A percentile compares a stretch with the other conserved stretches of the same genome.
Evolutionary conservation across 139 green algal species (phyloP).

Genomic region (Picochlorum sp.): DNA sequence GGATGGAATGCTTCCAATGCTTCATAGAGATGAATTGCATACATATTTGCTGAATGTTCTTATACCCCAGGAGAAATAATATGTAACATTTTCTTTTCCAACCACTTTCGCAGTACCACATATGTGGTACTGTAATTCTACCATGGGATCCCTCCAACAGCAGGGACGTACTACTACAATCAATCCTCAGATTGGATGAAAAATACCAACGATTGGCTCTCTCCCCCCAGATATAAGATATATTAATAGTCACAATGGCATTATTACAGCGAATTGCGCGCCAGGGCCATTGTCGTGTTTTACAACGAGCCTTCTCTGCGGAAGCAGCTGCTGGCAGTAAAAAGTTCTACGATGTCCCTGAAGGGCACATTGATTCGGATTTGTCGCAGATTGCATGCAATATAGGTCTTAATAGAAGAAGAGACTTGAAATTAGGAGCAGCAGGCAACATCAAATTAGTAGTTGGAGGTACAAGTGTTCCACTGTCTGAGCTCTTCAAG

Average conservation of each 20-base stretch:
- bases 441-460: constrained; percentile 26
- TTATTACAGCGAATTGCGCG: background rate
- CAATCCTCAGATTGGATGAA: no score
- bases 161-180: no score
- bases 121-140: no score
- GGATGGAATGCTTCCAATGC: constrained; percentile 2
- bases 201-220: no score
- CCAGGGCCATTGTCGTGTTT: background rate
- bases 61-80: background rate
- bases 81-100: background rate
- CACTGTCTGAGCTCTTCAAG: constrained; percentile 32
- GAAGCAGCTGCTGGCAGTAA: background rate
- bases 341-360: constrained; percentile 30
- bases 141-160: no score
- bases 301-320: background rate
- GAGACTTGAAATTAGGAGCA: constrained; percentile 34
- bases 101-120: no score
- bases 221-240: no score
- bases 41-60: constrained; percentile 4
- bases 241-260: constrained; percentile 2
- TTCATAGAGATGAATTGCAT: constrained; percentile 4
- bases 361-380: constrained; percentile 38
- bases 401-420: constrained; percentile 37
- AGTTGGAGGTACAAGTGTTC: constrained; percentile 10
- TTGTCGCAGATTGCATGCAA: constrained; percentile 31